These are phyloP conservation scores for Clavariopsis aquatica DNA, from an alignment of 495 filamentous ascomycete genomes.

Conservation along the genomic window DNA sequence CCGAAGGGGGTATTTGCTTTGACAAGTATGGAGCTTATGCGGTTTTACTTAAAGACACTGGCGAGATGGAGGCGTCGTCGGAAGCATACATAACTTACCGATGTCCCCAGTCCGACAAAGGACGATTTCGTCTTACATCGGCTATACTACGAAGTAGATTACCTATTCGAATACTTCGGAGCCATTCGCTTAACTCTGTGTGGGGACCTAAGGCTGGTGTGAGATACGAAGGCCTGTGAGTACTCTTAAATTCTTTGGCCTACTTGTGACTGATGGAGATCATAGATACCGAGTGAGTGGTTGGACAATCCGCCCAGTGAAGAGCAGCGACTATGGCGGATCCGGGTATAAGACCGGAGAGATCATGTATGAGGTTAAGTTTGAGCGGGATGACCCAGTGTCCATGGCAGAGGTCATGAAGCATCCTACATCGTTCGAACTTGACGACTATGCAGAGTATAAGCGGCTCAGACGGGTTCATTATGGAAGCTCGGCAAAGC, in stretches of 20 bases:
- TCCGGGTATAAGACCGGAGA: constrained; percentile 13
- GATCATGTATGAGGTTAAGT: constrained; percentile 40
- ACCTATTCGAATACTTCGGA: constrained; percentile 43
- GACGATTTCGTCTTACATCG: constrained; percentile 41
- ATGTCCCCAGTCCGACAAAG: constrained; percentile 33
- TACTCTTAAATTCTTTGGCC: constrained; percentile 6
- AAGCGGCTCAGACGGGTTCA: constrained; percentile 37
- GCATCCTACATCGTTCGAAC: constrained; percentile 39
- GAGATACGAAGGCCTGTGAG: constrained; percentile 48
- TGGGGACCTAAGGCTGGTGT: constrained; percentile 45
- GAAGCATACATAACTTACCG: constrained; percentile 41
- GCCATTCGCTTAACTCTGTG: constrained; percentile 40
- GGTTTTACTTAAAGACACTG: constrained; percentile 40
- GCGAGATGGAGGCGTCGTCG: constrained; percentile 35
- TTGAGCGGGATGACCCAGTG: constrained; percentile 35
- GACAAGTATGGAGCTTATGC: constrained; percentile 45
- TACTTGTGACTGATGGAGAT: constrained; percentile 8
- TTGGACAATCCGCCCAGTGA: constrained; percentile 22
- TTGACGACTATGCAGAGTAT: constrained; percentile 48
- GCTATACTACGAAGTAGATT: constrained; percentile 35
- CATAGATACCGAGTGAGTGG: constrained; percentile 37
- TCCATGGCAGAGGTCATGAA: constrained; percentile 39
- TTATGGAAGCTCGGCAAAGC: constrained; percentile 2
- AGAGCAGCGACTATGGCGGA: neutral
- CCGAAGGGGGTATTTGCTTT: constrained; percentile 39